Base-by-base conservation (phyloP, 306 rosid species). In the Datisca glomerata region DNA sequence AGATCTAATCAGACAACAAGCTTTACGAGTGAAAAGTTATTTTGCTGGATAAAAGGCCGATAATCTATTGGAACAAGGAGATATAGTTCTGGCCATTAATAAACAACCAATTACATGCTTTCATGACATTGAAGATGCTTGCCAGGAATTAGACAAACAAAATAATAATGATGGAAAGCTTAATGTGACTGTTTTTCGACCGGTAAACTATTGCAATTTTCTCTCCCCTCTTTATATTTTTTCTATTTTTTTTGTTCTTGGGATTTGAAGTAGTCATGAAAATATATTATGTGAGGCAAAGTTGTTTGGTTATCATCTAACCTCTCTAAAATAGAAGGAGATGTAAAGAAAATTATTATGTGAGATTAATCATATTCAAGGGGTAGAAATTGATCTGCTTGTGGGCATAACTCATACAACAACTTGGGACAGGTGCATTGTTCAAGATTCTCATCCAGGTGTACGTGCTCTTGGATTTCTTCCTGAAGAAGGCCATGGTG, bases 381-480 rank as follows among this genome's bases (percentile, higher is more conserved):
- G 97, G 28, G 61, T 11, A 57, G 95, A 89, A 66, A 72, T 80
- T 40, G 86, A 83, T 64, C 66, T 83, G 63, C 66, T 69, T 53
- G 84, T 89, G 55, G 95, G 89, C 52, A 80, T 93, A 40, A 62
- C 89, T 22, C 93, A 74, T 20, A 66, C 60, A 50, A 54, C 83
- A 49, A 83, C 76, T 64, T 89, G 97, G 97, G 79, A 93, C 58
- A 95, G 97, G 21, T 83, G 86, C 66, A 63, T 89, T 46, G 77
- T 89, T 71, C 97, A 89, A 55, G 93, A 83, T 72, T 86, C 97
- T 56, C 95, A 89, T 64, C 76, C 89, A 7, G 93, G 95, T 12
- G 97, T 89, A 5, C 97, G 97, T 38, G 93, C 95, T 58, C 93
- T 89, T 57, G 97, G 97, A 65, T 89, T 77, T 72, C 97, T 89